phyloP scores from a whole-genome alignment of 2,329 filamentous ascomycete species.

The Monosporascus sp. region DNA sequence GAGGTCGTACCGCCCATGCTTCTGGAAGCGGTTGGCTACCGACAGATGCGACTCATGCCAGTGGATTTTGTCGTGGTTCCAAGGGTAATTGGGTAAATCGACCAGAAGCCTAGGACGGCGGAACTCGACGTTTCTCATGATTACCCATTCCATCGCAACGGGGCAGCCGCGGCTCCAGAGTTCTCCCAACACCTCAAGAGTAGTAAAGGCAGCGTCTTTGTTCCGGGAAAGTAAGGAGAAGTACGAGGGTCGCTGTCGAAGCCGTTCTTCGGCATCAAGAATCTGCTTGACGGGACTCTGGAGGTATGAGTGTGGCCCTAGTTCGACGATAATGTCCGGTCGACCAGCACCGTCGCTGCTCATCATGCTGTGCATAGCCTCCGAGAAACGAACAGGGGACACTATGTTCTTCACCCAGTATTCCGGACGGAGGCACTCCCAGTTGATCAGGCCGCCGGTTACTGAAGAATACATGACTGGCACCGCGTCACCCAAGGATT shows the following conservation, averaged over 20 bases:
- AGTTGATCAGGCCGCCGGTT: slow-evolving; percentile 10
- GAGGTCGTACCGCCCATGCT: slow-evolving; percentile 43
- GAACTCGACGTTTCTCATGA: slow-evolving; percentile 13
- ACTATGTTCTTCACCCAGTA: slow-evolving; percentile 22
- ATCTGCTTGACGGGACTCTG: slow-evolving; percentile 21
- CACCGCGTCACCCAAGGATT: background rate
- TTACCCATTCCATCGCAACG: slow-evolving; percentile 14
- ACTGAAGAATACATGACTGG: slow-evolving; percentile 20
- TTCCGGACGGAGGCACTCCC: slow-evolving; percentile 10
- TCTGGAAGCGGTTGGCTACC: slow-evolving; percentile 36
- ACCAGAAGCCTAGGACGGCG: slow-evolving; percentile 26
- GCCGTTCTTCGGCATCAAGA: slow-evolving; percentile 11
- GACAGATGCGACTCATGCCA: slow-evolving; percentile 50
- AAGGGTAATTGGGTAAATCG: slow-evolving; percentile 47
- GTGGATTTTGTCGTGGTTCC: slow-evolving; percentile 47
- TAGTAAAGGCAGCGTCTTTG: slow-evolving; percentile 10
- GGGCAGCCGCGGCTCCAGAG: slow-evolving; percentile 14
- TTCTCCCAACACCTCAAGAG: slow-evolving; percentile 11
- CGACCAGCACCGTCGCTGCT: slow-evolving; percentile 3
- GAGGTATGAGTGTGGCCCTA: slow-evolving; percentile 19
- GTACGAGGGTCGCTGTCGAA: slow-evolving; percentile 9
- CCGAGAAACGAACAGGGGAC: slow-evolving; percentile 16
- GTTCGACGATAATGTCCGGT: slow-evolving; percentile 15
- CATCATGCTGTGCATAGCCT: slow-evolving; percentile 13
- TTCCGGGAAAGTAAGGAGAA: slow-evolving; percentile 12